Percentiles rank a stretch among this genome's conserved stretches.
These are phyloP conservation scores for Dimocarpus longan DNA, from an alignment of 345 rosid species.

Conservation along the genomic window DNA sequence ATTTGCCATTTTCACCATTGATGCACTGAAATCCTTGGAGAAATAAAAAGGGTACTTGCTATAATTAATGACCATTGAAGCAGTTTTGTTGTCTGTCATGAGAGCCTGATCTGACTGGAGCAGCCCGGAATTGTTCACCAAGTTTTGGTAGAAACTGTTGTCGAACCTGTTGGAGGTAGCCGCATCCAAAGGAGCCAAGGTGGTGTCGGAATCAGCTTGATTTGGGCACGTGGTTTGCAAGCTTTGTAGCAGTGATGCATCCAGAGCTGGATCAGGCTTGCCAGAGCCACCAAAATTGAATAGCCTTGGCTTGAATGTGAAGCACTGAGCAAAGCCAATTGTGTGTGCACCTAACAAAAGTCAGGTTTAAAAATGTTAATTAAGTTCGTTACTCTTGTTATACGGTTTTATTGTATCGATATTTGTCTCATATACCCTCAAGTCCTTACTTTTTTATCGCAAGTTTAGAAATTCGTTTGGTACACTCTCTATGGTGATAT, in stretches of 20 bases:
- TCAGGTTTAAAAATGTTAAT: too few relatives aligned
- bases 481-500: too few relatives aligned
- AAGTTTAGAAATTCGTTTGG: too few relatives aligned
- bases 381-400: too few relatives aligned
- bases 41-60: conserved; percentile 59
- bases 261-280: conserved; percentile 60
- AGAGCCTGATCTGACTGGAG: conserved; percentile 77
- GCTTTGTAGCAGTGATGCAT: conserved; percentile 43
- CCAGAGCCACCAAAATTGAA: conserved; percentile 59
- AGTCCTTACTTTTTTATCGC: too few relatives aligned
- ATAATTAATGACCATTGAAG: conserved; percentile 47
- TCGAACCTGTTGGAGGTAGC: conserved; percentile 44
- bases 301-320: conserved; percentile 63
- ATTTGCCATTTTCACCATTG: conserved; percentile 66
- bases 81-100: conserved; percentile 48
- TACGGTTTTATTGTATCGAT: too few relatives aligned
- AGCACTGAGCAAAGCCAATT: conserved; percentile 72
- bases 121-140: conserved; percentile 50
- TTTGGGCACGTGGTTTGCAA: conserved; percentile 57
- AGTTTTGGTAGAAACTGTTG: conserved; percentile 52
- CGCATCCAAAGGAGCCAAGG: conserved; percentile 52
- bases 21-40: conserved; percentile 49
- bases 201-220: conserved; percentile 46
- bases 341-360: conserved; percentile 58
- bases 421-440: too few relatives aligned